These are phyloP conservation scores for Solanum paucissectum DNA, from an alignment of 257 asterid species.

Conservation along the genomic window DNA sequence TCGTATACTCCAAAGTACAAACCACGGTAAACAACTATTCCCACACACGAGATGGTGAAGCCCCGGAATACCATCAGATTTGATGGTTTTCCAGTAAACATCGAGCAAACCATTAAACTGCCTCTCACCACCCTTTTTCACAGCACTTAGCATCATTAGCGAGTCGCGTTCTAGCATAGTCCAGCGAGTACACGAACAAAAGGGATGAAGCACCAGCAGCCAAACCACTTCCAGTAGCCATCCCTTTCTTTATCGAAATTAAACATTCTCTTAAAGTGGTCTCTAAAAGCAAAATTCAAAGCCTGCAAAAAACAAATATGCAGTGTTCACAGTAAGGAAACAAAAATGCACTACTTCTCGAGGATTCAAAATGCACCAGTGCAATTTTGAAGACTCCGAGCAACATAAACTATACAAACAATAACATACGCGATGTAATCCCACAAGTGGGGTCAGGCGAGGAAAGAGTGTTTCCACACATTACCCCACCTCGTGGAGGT, in stretches of 20 bases:
- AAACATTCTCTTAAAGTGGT: constrained; percentile 5
- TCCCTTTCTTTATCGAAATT: constrained; percentile 13
- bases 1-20: constrained; percentile 20
- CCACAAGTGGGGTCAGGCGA: background rate
- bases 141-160: constrained; percentile 18
- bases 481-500: too few relatives aligned
- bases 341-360: background rate
- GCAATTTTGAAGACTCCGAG: background rate
- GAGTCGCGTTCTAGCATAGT: constrained; percentile 8
- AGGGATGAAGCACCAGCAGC: constrained; percentile 12
- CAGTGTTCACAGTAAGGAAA: too few relatives aligned
- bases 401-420: background rate
- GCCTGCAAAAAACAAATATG: background rate
- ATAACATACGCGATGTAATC: background rate
- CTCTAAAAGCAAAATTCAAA: constrained; percentile 2
- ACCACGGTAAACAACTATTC: constrained; percentile 14
- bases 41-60: constrained; percentile 13
- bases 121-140: constrained; percentile 10
- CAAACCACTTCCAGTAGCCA: constrained; percentile 19
- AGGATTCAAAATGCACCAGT: background rate
- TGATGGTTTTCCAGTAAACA: constrained; percentile 13
- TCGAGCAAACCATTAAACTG: constrained; percentile 16
- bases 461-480: background rate
- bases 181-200: constrained; percentile 9
- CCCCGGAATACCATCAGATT: constrained; percentile 19